A percentile compares a stretch with the other conserved stretches of the same genome.
Evolutionary conservation across 2,329 filamentous ascomycete species (phyloP).

Genomic region (Clonostachys rhizophaga): DNA sequence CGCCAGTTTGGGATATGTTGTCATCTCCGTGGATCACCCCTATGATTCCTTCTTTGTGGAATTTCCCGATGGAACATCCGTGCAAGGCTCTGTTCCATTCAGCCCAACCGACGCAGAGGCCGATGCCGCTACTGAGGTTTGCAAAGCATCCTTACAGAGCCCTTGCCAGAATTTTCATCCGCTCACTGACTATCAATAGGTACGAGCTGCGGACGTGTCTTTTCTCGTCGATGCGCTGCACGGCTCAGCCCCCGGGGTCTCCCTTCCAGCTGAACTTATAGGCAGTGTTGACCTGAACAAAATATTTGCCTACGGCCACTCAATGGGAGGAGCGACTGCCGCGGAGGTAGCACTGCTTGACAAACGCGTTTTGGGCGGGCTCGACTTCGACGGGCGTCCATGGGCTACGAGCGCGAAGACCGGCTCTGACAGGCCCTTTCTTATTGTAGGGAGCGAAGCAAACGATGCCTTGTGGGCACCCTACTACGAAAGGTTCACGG

Average conservation of each 20-base stretch:
- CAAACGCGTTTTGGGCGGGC: constrained; percentile 20
- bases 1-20: constrained; percentile 35
- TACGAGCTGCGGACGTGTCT: constrained; percentile 21
- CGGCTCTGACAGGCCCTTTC: neutral
- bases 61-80: constrained; percentile 28
- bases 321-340: constrained; percentile 24
- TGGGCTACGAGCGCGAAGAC: constrained; percentile 1
- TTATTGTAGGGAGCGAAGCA: neutral
- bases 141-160: too few species aligned
- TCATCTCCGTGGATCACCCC: constrained; percentile 40
- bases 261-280: constrained; percentile 3
- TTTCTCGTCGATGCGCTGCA: constrained; percentile 25
- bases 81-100: constrained; percentile 4
- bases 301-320: constrained; percentile 24
- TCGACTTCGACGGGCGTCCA: constrained; percentile 30
- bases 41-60: constrained; percentile 34
- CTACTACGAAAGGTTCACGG: neutral
- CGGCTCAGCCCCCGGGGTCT: constrained; percentile 1
- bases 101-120: constrained; percentile 8
- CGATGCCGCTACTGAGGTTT: too few species aligned
- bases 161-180: too few species aligned
- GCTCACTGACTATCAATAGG: constrained; percentile 4
- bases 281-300: constrained; percentile 7
- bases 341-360: constrained; percentile 18
- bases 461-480: neutral